Base-by-base conservation (phyloP, 176 grass and related monocot species). In the Avena insularis region DNA sequence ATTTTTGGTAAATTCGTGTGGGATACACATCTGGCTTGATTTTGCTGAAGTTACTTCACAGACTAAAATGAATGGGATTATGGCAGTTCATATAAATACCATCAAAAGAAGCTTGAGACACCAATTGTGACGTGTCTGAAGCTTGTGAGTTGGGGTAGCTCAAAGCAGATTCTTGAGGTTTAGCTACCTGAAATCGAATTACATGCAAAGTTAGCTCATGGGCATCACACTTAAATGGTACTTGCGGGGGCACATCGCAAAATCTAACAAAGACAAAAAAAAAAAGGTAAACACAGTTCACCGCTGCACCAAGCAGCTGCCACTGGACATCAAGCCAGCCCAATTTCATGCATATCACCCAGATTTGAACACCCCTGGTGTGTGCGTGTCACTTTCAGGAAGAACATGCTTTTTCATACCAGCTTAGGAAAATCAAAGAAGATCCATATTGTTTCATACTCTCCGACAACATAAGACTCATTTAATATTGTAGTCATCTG, bases 71-170 rank as follows among this genome's bases (percentile, higher is more conserved):
- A 5, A 88, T 83, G 77, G 10, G 25, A 54, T 38, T 82, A 78
- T 84, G 76, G 16, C 69, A 86, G 82, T 69, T 89, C n/a, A 87
- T 84, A 86, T 84, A 88, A 78, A 70, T 98, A 98, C 95, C 89
- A 75, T 81, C 83, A 68, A 84, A 74, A 81, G 83, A 91, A 89
- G 66, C 76, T 92, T 92, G 95, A 82, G 85, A 90, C 86, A 74
- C 90, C 79, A 94, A 82, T 80, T 84, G 92, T 6, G 87, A 90
- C 93, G 85, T 72, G 69, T 94, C 87, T 88, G 87, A 93, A 88
- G 82, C 72, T 56, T 83, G 89, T 78, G 83, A 85, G 54, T 79
- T 87, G 77, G 29, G 58, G 71, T 87, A 77, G 77, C 78, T 85
- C 48, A 90, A 85, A 55, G 92, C 84, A 90, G 79, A 70, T 84